Evolutionary conservation across 129 eudicot genomes (phyloP).

Genomic region (Ambrosia artemisiifolia): DNA sequence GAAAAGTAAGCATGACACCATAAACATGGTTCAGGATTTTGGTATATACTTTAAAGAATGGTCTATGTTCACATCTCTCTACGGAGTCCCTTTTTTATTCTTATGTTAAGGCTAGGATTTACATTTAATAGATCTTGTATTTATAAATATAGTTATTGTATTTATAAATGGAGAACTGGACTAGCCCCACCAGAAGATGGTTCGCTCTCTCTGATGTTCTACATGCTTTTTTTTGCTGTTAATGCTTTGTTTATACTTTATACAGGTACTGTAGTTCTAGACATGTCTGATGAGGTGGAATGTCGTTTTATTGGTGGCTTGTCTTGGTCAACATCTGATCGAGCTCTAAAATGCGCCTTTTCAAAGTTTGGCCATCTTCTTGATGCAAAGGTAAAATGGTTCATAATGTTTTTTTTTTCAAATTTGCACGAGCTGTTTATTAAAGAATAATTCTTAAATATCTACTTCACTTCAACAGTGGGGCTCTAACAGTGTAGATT

Average conservation of each 20-base stretch:
- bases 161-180: neutral
- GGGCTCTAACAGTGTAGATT: neutral
- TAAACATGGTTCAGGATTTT: too few relatives aligned
- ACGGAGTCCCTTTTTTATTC: neutral
- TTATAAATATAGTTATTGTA: too few relatives aligned
- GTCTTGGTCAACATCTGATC: constrained; percentile 92
- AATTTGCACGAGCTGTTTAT: neutral
- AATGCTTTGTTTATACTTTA: constrained; percentile 16
- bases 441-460: neutral
- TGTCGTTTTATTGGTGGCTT: constrained; percentile 93
- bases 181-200: neutral
- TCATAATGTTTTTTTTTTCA: neutral
- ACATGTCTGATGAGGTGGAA: constrained; percentile 81
- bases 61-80: neutral
- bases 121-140: neutral
- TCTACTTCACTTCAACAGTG: neutral
- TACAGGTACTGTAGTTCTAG: constrained; percentile 26
- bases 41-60: neutral
- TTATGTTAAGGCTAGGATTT: neutral
- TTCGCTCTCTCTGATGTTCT: neutral
- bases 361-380: constrained; percentile 88
- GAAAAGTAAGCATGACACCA: too few relatives aligned
- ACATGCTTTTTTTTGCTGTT: neutral
- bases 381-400: constrained; percentile 77
- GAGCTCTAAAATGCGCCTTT: constrained; percentile 75